Evolutionary conservation across 169 alveolate genomes (phyloP), one percentile per base, ranked within the genome.

Genomic region (Plasmodium inui): DNA sequence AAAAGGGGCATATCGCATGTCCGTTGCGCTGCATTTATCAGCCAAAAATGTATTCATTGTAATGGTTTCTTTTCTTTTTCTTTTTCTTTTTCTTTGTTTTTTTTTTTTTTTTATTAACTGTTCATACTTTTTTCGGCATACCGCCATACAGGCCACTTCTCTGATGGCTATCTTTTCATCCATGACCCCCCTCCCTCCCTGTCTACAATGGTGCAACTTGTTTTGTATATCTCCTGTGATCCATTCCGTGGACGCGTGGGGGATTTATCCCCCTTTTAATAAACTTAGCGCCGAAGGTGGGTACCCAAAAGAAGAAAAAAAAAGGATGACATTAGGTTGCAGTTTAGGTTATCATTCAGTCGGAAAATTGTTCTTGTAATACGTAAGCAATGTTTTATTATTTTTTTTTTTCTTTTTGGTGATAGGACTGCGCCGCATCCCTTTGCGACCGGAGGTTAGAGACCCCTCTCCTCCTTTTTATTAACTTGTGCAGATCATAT

Each of bases 41-140:
- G 37, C 37, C 30, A 67, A 67, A 4, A 6, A 57, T n/a, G n/a
- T n/a, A n/a, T n/a, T n/a, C n/a, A n/a, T n/a, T n/a, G n/a, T n/a
- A n/a, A n/a, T n/a, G n/a, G n/a, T n/a, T n/a, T n/a, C 19, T 61
- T 67, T 67, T 67, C 22, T 67, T 67, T 67, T 67, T 67, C 22
- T 67, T 61, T 61, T 61, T 61, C 19, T 61, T 61, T 61, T n/a
- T 19, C 19, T 61, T 67, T 67, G 19, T 67, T 67, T 67, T 67
- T 67, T 67, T 67, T 67, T 61, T 61, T 61, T 61, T 61, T 61
- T 61, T 61, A 61, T 67, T 67, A 67, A 67, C 76, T 67, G 76
- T 67, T 67, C 76, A 67, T 67, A 67, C 30, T 28, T 26, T 67
- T 67, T 22, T 67, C 1, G 37, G 7, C 37, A 28, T 67, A 10